A percentile compares a stretch with the other conserved stretches of the same genome.
These are phyloP conservation scores for Crithidia brevicula DNA, from an alignment of 208 protist species.

Conservation along the genomic window DNA sequence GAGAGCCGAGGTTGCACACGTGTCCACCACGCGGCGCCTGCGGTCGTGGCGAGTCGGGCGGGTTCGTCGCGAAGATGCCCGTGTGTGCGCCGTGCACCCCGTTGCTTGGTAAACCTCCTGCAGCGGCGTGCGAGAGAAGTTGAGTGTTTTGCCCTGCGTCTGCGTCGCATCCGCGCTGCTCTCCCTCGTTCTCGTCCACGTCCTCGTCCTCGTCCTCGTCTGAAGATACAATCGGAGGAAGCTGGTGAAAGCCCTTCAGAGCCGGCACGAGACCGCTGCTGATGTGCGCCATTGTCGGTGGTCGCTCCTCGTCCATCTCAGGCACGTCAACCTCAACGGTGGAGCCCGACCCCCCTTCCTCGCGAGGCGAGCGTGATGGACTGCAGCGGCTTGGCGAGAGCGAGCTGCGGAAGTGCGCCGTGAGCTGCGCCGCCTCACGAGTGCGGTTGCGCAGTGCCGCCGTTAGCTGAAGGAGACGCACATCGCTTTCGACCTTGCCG, in stretches of 20 bases:
- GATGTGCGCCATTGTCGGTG: slow-evolving; percentile 33
- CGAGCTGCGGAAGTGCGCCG: slow-evolving; percentile 6
- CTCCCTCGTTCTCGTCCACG: background rate
- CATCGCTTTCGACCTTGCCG: background rate
- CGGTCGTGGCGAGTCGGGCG: slow-evolving; percentile 10
- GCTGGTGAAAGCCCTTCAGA: background rate
- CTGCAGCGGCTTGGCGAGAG: background rate
- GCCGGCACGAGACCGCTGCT: slow-evolving; percentile 24
- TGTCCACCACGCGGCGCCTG: slow-evolving; percentile 29
- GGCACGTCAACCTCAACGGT: background rate
- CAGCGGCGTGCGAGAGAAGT: no score
- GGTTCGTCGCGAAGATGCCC: no score
- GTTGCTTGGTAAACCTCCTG: no score
- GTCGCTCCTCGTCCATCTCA: slow-evolving; percentile 10
- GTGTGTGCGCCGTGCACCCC: no score
- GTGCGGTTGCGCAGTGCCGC: slow-evolving; percentile 15
- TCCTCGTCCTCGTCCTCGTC: slow-evolving; percentile 1
- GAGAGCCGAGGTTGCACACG: slow-evolving; percentile 28
- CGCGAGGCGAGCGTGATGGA: background rate
- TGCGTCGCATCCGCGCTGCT: background rate
- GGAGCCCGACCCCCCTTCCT: background rate
- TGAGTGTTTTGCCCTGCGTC: background rate
- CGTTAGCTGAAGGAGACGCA: slow-evolving; percentile 8
- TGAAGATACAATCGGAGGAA: background rate
- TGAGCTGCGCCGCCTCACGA: slow-evolving; percentile 12